A percentile compares a stretch with the other conserved stretches of the same genome.
These are phyloP conservation scores for Arabidopsis suecica DNA, from an alignment of 345 rosid species.

Conservation along the genomic window DNA sequence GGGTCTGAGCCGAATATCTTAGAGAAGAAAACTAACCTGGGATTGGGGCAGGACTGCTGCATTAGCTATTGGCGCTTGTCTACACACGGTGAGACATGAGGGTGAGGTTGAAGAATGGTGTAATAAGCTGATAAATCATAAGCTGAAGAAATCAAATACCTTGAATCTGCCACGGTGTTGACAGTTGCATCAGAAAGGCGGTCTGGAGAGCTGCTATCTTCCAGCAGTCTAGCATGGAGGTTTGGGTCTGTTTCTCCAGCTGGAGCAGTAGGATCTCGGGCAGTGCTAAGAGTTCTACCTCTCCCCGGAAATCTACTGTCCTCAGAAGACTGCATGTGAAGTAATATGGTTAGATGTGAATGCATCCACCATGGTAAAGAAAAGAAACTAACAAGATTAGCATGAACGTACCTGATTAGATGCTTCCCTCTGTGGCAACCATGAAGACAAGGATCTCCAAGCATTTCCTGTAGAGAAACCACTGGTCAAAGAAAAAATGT, in stretches of 20 bases:
- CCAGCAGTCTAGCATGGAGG: constrained; percentile 83
- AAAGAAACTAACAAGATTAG: neutral
- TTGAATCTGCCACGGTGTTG: constrained; percentile 48
- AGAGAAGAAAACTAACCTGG: constrained; percentile 52
- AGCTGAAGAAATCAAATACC: constrained; percentile 43
- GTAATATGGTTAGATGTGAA: constrained; percentile 25
- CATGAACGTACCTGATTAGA: constrained; percentile 58
- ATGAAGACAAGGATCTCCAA: constrained; percentile 84
- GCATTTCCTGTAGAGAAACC: constrained; percentile 76
- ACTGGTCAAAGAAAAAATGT: constrained; percentile 51
- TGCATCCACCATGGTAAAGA: neutral
- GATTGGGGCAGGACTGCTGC: constrained; percentile 43
- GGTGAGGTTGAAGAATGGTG: neutral
- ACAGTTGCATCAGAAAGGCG: constrained; percentile 49
- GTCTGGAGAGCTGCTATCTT: constrained; percentile 54
- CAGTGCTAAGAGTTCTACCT: constrained; percentile 72
- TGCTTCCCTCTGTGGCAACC: constrained; percentile 84
- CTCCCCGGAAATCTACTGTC: constrained; percentile 83
- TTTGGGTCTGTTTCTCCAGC: constrained; percentile 65
- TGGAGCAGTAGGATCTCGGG: constrained; percentile 50
- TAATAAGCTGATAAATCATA: neutral
- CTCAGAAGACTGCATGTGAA: constrained; percentile 58
- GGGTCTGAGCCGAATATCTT: constrained; percentile 3
- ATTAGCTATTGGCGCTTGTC: constrained; percentile 42
- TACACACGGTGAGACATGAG: constrained; percentile 13